Conservation (phyloP, 2,329 filamentous ascomycete genomes). For the Macroventuria anomochaeta region DNA sequence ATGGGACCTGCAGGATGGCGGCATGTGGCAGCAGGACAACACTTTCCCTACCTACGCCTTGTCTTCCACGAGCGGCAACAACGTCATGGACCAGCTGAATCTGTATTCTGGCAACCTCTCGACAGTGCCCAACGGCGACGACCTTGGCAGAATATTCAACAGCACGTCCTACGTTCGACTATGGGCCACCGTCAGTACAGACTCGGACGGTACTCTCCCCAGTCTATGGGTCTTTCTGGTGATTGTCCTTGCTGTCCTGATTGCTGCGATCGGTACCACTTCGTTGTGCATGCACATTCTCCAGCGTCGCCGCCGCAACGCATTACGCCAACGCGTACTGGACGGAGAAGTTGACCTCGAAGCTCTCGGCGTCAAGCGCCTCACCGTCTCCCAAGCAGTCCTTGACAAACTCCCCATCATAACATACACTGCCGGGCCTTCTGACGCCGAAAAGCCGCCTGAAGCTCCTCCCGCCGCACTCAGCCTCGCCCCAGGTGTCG, state of each 20-base stretch:
- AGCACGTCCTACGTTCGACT: conserved; percentile 57
- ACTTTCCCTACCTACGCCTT: conserved; percentile 85
- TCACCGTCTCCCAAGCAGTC: conserved; percentile 75
- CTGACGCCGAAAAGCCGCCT: conserved; percentile 27
- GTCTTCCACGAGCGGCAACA: conserved; percentile 68
- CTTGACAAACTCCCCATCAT: conserved; percentile 79
- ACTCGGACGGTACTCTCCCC: conserved; percentile 66
- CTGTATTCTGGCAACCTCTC: conserved; percentile 79
- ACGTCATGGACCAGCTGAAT: conserved; percentile 74
- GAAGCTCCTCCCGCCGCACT: conserved; percentile 19
- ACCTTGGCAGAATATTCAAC: conserved; percentile 49
- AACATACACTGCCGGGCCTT: conserved; percentile 63
- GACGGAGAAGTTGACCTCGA: conserved; percentile 86
- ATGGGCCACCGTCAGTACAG: conserved; percentile 58
- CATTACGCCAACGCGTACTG: conserved; percentile 72
- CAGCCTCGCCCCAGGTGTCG: conserved; percentile 18
- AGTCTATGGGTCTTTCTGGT: conserved; percentile 81
- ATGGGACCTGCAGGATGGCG: conserved; percentile 75
- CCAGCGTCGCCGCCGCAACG: conserved; percentile 72
- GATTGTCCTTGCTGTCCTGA: conserved; percentile 72
- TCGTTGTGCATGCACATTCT: conserved; percentile 78
- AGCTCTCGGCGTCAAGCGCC: conserved; percentile 79
- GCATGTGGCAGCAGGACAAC: conserved; percentile 73
- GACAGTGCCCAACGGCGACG: conserved; percentile 48
- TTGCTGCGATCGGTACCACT: conserved; percentile 70